phyloP scores from a whole-genome alignment of 1,284 basidiomycete species.

The Marasmius tenuissimus region DNA sequence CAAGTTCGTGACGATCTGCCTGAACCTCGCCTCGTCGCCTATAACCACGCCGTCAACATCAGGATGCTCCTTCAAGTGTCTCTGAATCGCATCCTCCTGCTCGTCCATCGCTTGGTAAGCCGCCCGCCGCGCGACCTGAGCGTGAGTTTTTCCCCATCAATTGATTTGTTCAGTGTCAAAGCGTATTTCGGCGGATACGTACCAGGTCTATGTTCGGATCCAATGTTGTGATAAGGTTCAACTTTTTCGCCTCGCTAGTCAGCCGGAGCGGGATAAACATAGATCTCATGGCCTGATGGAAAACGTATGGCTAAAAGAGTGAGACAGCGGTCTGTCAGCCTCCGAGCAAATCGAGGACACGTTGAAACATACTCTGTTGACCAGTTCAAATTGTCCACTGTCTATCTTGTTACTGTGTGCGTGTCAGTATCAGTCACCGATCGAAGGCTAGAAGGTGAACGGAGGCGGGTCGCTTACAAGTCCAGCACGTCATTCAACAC shows the following conservation, averaged over 20 bases:
- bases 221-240: constrained; percentile 57
- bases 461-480: constrained; percentile 34
- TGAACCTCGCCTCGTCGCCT: constrained; percentile 68
- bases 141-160: background rate
- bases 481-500: constrained; percentile 58
- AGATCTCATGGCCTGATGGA: constrained; percentile 68
- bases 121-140: constrained; percentile 39
- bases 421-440: constrained; percentile 1
- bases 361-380: constrained; percentile 12
- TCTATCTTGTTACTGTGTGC: constrained; percentile 53
- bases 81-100: constrained; percentile 26
- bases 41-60: constrained; percentile 51
- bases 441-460: constrained; percentile 11
- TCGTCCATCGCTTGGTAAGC: constrained; percentile 42
- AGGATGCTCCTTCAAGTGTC: constrained; percentile 25
- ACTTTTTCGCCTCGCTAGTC: constrained; percentile 57
- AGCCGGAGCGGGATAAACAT: constrained; percentile 64
- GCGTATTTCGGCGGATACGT: background rate
- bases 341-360: background rate
- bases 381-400: constrained; percentile 45
- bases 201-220: constrained; percentile 63
- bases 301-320: constrained; percentile 52
- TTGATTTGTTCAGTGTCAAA: background rate
- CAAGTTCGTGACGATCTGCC: constrained; percentile 66
- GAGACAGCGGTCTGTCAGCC: background rate